Base-by-base conservation (phyloP, 1,284 basidiomycete species). In the Pseudomicrostroma phylloplanum region DNA sequence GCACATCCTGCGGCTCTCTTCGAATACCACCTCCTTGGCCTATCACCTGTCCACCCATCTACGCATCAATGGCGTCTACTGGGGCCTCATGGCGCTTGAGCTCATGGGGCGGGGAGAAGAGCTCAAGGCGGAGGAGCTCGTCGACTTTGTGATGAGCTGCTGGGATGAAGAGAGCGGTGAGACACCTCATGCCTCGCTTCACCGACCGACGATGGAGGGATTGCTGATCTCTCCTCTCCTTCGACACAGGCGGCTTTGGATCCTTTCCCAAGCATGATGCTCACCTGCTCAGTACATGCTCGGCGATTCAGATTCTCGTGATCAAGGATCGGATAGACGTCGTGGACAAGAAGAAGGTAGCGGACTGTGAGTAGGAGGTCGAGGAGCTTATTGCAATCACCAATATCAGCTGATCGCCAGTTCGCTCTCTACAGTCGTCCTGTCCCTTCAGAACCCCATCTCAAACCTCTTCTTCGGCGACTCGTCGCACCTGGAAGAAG, bases 31-130 rank as follows among this genome's bases (percentile, higher is more conserved):
- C 11, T 62, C 61, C 46, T 67, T 79, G 26, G 84, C 86, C 0
- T 98, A 96, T 81, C 91, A 97, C 80, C 84, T 94, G 53, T 96
- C 93, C 0, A 85, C 92, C 8, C 94, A 98, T 80, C 84, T 98
- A 8, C 90, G 94, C 9, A 84, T 97, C 81, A 98, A 97, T 79
- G 94, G 92, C 9, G 84, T 97, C 17, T 98, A 97, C 80, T 99
- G 94, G 94, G 94, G 91, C 11, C 82, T 94, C 26, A 91, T 89
- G 0, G 91, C 94, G 0, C 82, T 96, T 2, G 88, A 85, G 56
- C 83, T 92, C 36, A 88, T 98, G 86, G 85, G 84, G 0, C 6
- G 13, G 13, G 85, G 84, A 26, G 83, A 86, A 54, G 88, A 92
- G 56, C 90, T 89, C 0, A 84, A 89, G 68, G 81, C 88, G 55